Conservation (phyloP, 1,139 yeast species). For the Geotrichum aggregatum region DNA sequence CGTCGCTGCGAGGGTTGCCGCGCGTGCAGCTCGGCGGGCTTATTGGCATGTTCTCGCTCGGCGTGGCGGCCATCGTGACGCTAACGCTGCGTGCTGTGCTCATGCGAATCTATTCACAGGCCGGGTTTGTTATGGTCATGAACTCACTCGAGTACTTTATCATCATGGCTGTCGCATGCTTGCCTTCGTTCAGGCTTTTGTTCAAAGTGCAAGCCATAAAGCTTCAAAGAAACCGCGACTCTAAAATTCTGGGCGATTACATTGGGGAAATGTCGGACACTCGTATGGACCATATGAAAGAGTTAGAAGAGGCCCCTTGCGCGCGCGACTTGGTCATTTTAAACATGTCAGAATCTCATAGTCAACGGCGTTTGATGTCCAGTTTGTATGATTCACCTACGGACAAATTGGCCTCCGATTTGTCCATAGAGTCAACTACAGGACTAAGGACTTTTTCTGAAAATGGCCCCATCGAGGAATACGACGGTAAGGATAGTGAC, state of each 20-base stretch:
- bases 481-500: no score
- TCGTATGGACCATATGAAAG: no score
- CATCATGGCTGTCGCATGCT: conserved; percentile 31
- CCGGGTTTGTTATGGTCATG: conserved; percentile 29
- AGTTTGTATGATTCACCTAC: no score
- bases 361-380: no score
- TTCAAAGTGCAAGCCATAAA: conserved; percentile 20
- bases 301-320: no score
- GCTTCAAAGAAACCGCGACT: background rate
- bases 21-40: conserved; percentile 30
- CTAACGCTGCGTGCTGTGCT: conserved; percentile 30
- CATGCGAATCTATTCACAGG: conserved; percentile 27
- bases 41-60: conserved; percentile 32
- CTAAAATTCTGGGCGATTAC: background rate
- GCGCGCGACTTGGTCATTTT: no score
- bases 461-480: no score
- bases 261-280: no score
- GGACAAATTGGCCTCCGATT: no score
- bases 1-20: conserved; percentile 24
- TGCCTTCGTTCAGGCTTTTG: conserved; percentile 32
- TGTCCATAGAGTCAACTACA: no score
- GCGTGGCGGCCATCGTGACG: conserved; percentile 30
- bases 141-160: conserved; percentile 33
- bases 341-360: no score
- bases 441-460: no score